Conservation (phyloP, 768 basidiomycete genomes). For the Rhodosporidiobolus odoratus region DNA sequence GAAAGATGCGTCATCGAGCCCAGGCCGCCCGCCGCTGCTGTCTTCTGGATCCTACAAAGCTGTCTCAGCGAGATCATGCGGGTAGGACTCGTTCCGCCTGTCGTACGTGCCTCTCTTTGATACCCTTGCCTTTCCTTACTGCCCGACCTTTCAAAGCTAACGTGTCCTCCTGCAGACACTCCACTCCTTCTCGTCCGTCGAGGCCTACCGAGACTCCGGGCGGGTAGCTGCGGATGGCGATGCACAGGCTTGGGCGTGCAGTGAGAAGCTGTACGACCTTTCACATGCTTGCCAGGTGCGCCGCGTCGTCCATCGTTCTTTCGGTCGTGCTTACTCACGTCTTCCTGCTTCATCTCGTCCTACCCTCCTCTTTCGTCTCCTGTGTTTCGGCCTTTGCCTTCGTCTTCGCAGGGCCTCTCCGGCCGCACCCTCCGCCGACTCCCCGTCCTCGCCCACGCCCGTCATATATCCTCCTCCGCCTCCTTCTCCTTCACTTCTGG, state of each 20-base stretch:
- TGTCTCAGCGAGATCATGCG: conserved; percentile 74
- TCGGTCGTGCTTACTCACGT: background rate
- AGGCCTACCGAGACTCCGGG: background rate
- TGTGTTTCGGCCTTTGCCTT: background rate
- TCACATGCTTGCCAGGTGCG: conserved; percentile 73
- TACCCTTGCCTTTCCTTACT: background rate
- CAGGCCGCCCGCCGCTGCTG: conserved; percentile 73
- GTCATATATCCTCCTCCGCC: conserved; percentile 56
- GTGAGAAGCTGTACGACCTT: conserved; percentile 47
- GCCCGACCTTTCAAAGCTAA: background rate
- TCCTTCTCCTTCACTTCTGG: conserved; percentile 14
- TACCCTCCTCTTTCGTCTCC: background rate
- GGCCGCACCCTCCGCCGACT: conserved; percentile 84
- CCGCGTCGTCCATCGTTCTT: conserved; percentile 22
- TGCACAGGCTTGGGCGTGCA: conserved; percentile 26
- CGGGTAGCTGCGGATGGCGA: background rate
- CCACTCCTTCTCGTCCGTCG: conserved; percentile 29
- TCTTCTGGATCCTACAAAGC: conserved; percentile 83
- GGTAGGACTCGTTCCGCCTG: conserved; percentile 62
- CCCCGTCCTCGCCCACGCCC: conserved; percentile 88
- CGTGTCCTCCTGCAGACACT: conserved; percentile 7
- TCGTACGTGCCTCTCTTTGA: conserved; percentile 53
- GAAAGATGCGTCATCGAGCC: background rate
- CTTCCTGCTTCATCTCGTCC: background rate
- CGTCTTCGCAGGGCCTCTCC: conserved; percentile 67